A percentile compares a stretch with the other conserved stretches of the same genome.
Conservation (phyloP, 2,329 filamentous ascomycete genomes). For the Lachnum nothofagi region DNA sequence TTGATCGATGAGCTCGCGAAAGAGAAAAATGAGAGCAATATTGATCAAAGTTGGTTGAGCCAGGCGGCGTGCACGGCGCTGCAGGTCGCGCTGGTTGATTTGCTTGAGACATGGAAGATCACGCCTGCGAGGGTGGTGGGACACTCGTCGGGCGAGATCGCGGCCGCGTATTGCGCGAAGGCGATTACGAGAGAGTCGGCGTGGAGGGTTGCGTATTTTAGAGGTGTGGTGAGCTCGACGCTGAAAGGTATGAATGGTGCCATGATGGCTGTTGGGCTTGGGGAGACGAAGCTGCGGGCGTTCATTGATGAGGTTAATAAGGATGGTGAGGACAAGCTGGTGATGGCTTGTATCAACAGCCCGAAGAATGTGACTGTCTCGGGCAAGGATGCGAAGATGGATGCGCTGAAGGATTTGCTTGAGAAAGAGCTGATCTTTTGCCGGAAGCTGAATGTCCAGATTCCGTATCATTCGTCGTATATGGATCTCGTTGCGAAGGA, state of each 20-base stretch:
- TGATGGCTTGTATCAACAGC: conserved; percentile 31
- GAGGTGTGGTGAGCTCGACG: background rate
- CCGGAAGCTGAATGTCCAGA: conserved; percentile 19
- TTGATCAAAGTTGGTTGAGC: conserved; percentile 38
- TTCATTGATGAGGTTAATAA: background rate
- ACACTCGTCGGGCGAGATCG: conserved; percentile 47
- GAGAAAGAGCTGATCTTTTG: conserved; percentile 12
- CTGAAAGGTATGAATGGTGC: background rate
- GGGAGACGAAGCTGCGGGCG: background rate
- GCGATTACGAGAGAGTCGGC: conserved; percentile 32
- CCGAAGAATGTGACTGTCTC: conserved; percentile 25
- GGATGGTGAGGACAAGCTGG: background rate
- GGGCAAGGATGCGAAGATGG: conserved; percentile 16
- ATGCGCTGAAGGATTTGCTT: conserved; percentile 5
- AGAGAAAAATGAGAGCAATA: conserved; percentile 31
- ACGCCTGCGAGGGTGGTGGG: conserved; percentile 37
- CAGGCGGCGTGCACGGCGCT: conserved; percentile 44
- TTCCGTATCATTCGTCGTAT: conserved; percentile 30
- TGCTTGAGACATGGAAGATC: conserved; percentile 41
- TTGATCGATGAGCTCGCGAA: conserved; percentile 35
- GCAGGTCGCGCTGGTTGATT: conserved; percentile 41
- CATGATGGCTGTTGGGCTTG: background rate
- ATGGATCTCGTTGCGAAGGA: conserved; percentile 27
- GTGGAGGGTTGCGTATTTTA: conserved; percentile 42
- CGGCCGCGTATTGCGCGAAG: conserved; percentile 41